Base-by-base conservation (phyloP, 2,329 filamentous ascomycete genomes). In the Pseudonectria buxi region DNA sequence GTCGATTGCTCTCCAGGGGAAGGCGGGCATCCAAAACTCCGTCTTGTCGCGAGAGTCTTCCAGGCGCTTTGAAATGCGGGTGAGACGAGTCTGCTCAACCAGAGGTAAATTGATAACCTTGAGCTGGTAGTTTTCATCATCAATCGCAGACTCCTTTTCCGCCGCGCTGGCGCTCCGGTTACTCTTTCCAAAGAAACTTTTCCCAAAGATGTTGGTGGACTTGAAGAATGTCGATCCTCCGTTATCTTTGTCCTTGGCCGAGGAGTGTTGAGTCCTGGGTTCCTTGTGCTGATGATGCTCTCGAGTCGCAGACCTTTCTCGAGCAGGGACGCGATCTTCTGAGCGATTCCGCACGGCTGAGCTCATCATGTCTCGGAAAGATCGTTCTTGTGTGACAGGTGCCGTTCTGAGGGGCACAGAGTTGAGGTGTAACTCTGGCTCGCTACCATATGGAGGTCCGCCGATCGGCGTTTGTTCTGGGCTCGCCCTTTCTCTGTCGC, bases 1-100 rank as follows among this genome's bases (percentile, higher is more conserved):
- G 64, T 96, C 90, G 46, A 96, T 95, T 39, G 88, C 94, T 44
- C 90, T 76, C 84, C 90, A 95, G 1, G 90, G 89, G 39, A 96
- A 81, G 6, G 88, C 86, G 10, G 90, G 90, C 89, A 96, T 95
- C 90, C 90, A 96, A 56, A 94, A 96, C 55, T 95, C 90, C 1
- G 90, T 96, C 69, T 95, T 95, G 56, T 96, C 90, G 43, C 82
- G 78, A 9, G 89, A 95, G 41, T 85, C 78, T 54, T 94, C 86
- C 28, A 96, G 68, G 22, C 83, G 78, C 62, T 90, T 94, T 7
- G 88, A 94, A 56, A 96, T 95, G 44, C 90, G 77, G 0, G 90
- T 95, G 45, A 81, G 70, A n/a, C 90, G 79, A 6, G 89, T 89
- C 63, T 96, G 90, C 57, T 95, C 83, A 16, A 94, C 73, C 22